Evolutionary conservation across 495 filamentous ascomycete species (phyloP), one percentile per base, ranked within the genome.

Genomic region (Astrocystis sublimbata): DNA sequence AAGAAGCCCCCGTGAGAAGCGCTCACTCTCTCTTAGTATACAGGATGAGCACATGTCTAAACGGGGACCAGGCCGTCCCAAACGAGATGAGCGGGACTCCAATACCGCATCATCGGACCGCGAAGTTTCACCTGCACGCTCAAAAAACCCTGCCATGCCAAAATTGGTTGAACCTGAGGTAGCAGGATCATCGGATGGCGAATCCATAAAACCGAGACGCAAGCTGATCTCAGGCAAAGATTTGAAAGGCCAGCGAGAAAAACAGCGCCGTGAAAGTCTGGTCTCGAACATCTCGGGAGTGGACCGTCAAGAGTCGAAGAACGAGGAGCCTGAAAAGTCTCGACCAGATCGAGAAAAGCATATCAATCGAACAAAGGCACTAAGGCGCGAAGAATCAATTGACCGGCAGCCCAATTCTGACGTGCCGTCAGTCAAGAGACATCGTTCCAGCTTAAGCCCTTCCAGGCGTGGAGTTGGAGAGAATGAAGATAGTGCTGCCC

Each of bases 391-490:
- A 64, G 82, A 84, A 63, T 85, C 82, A 24, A 81, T 77, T 41
- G 82, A 85, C 66, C 72, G 81, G 36, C 64, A 83, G 35, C 76
- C 75, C 50, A 76, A 70, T 17, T 79, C 78, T 15, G 83, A 86
- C 55, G 65, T 67, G 50, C 73, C 80, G 45, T n/a, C n/a, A n/a
- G 75, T 84, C 49, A 92, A 92, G 67, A 83, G 89, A 43, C 82
- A 85, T 64, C 84, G 89, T 40, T 77, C 79, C 54, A 91, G 89
- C 66, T 81, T 79, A 13, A 90, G 88, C 4, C 89, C 89, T 2
- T 86, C 89, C 47, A 78, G 85, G 60, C 82, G 79, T 52, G 81
- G 80, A 28, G 78, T 79, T 36, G 75, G 79, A 24, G 83, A 83
- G 36, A 77, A 79, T 60, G 81, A 83, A 59, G 63, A 83, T 73